Percentiles rank a stretch among this genome's conserved stretches.
Evolutionary conservation across 768 basidiomycete species (phyloP).

Genomic region (Leccinum obscurum): DNA sequence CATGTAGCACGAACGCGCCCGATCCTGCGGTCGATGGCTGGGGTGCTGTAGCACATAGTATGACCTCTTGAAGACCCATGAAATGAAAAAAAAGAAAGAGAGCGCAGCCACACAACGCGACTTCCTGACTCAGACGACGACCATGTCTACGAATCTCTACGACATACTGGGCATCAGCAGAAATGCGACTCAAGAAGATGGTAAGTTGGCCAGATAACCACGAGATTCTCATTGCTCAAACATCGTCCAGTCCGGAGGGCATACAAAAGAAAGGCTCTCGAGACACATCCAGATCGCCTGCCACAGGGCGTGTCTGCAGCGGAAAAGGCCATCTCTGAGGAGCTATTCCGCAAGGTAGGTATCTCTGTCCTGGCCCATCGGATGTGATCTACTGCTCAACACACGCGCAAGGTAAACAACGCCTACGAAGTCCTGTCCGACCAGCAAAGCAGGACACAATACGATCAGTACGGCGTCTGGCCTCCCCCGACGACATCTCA

Average conservation of each 20-base stretch:
- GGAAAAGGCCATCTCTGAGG: constrained; percentile 62
- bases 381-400: background rate
- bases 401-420: constrained; percentile 57
- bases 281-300: constrained; percentile 77
- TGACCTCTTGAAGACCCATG: constrained; percentile 65
- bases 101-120: constrained; percentile 19
- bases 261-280: constrained; percentile 70
- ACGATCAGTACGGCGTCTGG: constrained; percentile 74
- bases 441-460: constrained; percentile 57
- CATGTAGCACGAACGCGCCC: constrained; percentile 75
- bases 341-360: constrained; percentile 47
- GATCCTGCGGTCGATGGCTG: constrained; percentile 42
- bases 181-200: constrained; percentile 61
- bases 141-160: constrained; percentile 64
- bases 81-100: background rate
- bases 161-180: constrained; percentile 54
- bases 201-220: constrained; percentile 40
- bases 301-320: constrained; percentile 52
- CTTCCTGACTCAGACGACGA: background rate
- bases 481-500: constrained; percentile 52
- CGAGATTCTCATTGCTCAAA: constrained; percentile 4
- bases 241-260: constrained; percentile 63
- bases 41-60: constrained; percentile 64
- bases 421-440: constrained; percentile 77
- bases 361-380: constrained; percentile 1